phyloP scores from a whole-genome alignment of 2,329 filamentous ascomycete genomes.

The Cordyceps militaris region DNA sequence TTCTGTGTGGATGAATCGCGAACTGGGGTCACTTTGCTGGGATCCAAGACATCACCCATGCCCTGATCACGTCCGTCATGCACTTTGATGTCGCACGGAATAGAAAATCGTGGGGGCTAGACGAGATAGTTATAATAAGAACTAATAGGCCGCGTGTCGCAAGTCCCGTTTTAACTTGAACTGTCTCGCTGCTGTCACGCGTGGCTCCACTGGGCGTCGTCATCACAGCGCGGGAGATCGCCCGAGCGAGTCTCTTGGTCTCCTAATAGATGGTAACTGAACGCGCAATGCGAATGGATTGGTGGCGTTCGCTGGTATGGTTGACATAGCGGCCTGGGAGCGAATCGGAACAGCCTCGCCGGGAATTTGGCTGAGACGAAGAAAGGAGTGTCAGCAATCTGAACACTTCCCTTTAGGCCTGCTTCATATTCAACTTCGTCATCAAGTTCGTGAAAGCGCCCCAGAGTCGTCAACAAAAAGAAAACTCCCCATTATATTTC shows the following conservation, averaged over 20 bases:
- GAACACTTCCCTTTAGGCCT: no score
- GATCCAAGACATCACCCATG: not conserved
- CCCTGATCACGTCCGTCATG: not conserved
- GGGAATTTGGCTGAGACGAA: no score
- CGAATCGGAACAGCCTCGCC: no score
- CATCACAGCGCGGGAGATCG: not conserved
- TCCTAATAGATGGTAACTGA: not conserved
- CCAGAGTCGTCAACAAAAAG: not conserved
- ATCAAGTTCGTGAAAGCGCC: not conserved
- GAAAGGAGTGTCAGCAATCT: no score
- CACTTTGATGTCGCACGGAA: not conserved
- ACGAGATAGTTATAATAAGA: not conserved
- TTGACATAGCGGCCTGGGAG: not conserved
- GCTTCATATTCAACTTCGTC: no score
- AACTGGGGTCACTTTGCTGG: no score
- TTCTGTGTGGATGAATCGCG: no score
- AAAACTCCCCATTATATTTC: not conserved
- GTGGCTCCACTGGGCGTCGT: conserved; percentile 5
- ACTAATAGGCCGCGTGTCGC: not conserved
- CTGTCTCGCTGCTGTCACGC: not conserved
- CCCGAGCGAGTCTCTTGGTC: not conserved
- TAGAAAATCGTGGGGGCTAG: not conserved
- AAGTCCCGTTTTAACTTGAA: not conserved
- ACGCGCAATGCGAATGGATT: not conserved
- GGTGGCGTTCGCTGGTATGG: not conserved